Evolutionary conservation across 164 flowering plant genomes (phyloP), one percentile per base, ranked within the genome.

Genomic region (Stephania japonica): DNA sequence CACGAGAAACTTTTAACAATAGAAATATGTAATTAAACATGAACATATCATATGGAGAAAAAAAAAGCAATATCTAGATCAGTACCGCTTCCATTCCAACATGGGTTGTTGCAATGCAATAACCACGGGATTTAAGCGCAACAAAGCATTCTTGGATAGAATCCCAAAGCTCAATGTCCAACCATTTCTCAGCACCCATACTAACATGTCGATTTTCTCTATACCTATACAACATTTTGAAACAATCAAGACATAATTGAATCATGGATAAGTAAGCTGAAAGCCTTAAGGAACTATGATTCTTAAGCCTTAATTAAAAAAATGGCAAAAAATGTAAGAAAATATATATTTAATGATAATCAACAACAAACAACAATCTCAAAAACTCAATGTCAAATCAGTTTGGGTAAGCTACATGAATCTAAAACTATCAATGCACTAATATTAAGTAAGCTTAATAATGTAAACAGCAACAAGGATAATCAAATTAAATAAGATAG

Each of bases 131-230:
- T 70, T 84, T 90, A 47, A 95, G 80, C 77, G 79, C 84, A 53
- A 79, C 53, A 75, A 92, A 95, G 83, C 97, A 95, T 68, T 91
- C 97, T 73, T 75, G 63, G 16, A 84, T 81, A 53, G 98, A 83
- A 75, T 83, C 71, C 99, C 99, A 95, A 42, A 91, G 80, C 80
- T 92, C 99, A 81, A 95, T 89, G 73, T 95, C 99, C 83, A 95
- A 73, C 99, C 99, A 92, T 82, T 95, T 95, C 86, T 95, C 99
- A 0, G 99, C 96, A 49, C 98, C 98, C 96, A 91, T 91, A 82
- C 99, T 91, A 53, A 95, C 97, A 88, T 91, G 92, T 53, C 98
- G 93, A 75, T 91, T 90, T 42, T 93, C 93, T 80, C 84, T 88
- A 76, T 89, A 95, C 81, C 99, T 92, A 83, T 43, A 38, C 14